Evolutionary conservation across 805 yeast genomes (phyloP), one percentile per base, ranked within the genome.

Genomic region (Cyberlindnera petersonii): DNA sequence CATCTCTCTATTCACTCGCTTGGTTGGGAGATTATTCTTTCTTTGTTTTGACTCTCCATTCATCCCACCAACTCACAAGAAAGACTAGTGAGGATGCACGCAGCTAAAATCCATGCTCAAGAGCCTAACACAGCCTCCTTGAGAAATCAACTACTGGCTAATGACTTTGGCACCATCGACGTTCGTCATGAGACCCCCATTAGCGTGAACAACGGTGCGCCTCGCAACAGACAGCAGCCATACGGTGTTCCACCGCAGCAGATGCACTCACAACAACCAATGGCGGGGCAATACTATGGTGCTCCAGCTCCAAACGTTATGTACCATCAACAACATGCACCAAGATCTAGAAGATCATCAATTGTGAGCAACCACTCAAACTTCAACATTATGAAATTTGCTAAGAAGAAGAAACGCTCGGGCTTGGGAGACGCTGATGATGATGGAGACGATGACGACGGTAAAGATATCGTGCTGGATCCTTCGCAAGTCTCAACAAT

Each of bases 111-210:
- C 6, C 30, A 42, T 39, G 18, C 43, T 4, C 30, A 39, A 26
- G 20, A 30, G 19, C 14, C 31, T 2, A 35, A 29, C 21, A 22
- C 24, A 10, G 22, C 46, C 3, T 19, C 50, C 5, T 38, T 63
- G 40, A 48, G 71, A 43, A 65, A 57, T 38, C 65, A 65, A 43
- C 54, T 68, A 14, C 44, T 72, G 21, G 63, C 59, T 23, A 55
- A 47, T 33, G 68, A 66, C 19, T 52, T 66, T 9, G 77, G 75
- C 0, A 59, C 52, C 43, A 71, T 74, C 22, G 77, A 73, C 43
- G 58, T 74, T 11, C 44, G 65, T 13, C 48, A 68, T 13, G 77
- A 74, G 46, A 54, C 54, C 0, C 72, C 72, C 4, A 40, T 63
- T 7, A 50, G 49, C 32, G 21, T n/a, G n/a, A 29, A 18, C 35